Conservation (phyloP, 495 filamentous ascomycete genomes). For the Penicillium desertorum region DNA sequence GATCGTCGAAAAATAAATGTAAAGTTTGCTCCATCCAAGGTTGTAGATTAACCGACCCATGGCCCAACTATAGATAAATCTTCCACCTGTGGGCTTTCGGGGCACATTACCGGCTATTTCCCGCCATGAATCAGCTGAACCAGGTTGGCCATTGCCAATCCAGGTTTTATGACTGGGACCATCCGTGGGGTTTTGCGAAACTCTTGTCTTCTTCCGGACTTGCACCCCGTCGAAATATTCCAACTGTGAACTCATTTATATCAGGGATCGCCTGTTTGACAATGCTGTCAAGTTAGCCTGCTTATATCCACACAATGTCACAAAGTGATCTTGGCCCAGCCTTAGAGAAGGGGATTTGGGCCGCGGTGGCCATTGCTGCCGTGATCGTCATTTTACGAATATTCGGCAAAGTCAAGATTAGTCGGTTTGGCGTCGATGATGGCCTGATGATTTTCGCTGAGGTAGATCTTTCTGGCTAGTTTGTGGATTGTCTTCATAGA, state of each 20-base stretch:
- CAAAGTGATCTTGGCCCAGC: slow-evolving; percentile 22
- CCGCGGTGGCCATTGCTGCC: slow-evolving; percentile 31
- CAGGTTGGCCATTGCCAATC: background rate
- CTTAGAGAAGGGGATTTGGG: slow-evolving; percentile 36
- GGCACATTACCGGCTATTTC: background rate
- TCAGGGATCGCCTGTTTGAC: background rate
- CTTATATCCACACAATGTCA: background rate
- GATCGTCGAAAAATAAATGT: background rate
- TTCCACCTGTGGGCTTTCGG: background rate
- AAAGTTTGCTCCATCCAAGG: background rate
- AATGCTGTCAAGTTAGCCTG: background rate
- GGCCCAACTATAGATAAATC: background rate
- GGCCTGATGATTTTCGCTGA: slow-evolving; percentile 37
- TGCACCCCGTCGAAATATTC: background rate
- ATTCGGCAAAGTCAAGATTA: slow-evolving; percentile 39
- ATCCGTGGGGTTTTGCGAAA: background rate
- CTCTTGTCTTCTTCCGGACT: background rate
- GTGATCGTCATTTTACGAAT: slow-evolving; percentile 37
- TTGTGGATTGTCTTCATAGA: background rate
- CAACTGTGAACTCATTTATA: background rate
- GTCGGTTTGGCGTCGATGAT: slow-evolving; percentile 37
- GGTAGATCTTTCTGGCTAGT: slow-evolving; percentile 19
- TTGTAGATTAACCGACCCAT: background rate
- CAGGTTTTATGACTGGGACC: background rate
- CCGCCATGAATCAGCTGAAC: background rate